These are phyloP conservation scores for Litchi chinensis DNA, from an alignment of 345 rosid genomes.

Conservation along the genomic window DNA sequence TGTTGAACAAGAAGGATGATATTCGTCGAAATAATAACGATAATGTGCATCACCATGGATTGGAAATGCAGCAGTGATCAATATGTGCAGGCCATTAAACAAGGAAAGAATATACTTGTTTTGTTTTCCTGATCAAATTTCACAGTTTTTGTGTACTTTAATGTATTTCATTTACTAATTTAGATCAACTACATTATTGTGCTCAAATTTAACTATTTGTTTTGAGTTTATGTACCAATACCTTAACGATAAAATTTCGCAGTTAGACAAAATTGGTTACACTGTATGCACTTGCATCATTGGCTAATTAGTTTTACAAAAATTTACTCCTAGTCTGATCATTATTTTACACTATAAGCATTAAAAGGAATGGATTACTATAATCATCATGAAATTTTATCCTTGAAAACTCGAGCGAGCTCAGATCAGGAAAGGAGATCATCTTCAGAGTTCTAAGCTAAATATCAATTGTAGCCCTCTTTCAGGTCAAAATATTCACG, in stretches of 20 bases:
- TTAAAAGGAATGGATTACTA: no score
- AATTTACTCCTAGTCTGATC: no score
- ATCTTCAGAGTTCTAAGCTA: neutral
- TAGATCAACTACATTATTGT: neutral
- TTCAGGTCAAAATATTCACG: slow-evolving; percentile 35
- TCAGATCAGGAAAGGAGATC: neutral
- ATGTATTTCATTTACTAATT: neutral
- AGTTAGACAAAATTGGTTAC: neutral
- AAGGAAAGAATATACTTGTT: neutral
- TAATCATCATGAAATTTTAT: no score
- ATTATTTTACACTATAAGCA: no score
- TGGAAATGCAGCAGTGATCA: slow-evolving; percentile 16
- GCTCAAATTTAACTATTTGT: no score
- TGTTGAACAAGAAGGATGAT: slow-evolving; percentile 26
- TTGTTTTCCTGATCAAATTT: neutral
- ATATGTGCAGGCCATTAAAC: slow-evolving; percentile 1
- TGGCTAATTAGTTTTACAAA: no score
- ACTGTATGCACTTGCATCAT: neutral
- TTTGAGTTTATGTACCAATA: no score
- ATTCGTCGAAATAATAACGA: neutral
- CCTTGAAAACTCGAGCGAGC: neutral
- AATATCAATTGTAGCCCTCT: neutral
- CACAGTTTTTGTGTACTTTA: neutral
- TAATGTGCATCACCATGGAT: neutral
- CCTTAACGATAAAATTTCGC: no score